Conservation (phyloP, 2,329 filamentous ascomycete species). For the Xylariaceae sp. region DNA sequence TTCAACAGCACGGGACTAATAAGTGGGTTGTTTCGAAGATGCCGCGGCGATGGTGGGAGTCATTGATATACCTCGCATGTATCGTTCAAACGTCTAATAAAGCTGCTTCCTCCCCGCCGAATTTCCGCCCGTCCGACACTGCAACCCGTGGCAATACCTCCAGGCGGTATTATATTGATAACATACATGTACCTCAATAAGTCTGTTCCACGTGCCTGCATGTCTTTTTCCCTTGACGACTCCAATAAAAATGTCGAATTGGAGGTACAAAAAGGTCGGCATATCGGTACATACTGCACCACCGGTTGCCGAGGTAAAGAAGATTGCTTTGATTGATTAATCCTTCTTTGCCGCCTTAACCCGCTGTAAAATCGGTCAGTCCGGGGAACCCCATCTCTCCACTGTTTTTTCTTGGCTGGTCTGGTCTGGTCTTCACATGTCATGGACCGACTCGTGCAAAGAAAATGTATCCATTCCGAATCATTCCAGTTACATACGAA, state of each 20-base stretch:
- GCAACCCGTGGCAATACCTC: background rate
- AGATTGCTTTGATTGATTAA: constrained; percentile 2
- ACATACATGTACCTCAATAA: background rate
- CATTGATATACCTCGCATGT: no score
- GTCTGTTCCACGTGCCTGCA: background rate
- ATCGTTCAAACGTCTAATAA: no score
- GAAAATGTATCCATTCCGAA: no score
- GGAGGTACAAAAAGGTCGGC: constrained; percentile 5
- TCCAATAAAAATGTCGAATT: no score
- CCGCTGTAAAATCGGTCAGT: constrained; percentile 9
- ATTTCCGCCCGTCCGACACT: no score
- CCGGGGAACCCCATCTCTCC: constrained; percentile 12
- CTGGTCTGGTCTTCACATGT: no score
- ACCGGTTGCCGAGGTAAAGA: constrained; percentile 27
- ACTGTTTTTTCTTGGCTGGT: background rate
- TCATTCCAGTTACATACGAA: no score
- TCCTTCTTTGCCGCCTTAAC: constrained; percentile 11
- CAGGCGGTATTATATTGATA: background rate
- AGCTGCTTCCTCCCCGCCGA: no score
- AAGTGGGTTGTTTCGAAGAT: constrained; percentile 1
- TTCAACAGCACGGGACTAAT: background rate
- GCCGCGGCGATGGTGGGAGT: constrained; percentile 10
- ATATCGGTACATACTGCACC: constrained; percentile 3
- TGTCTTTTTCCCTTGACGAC: background rate
- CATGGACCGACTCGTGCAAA: no score